These are phyloP conservation scores for Oligophagozyma castellii DNA, from an alignment of 1,139 yeast genomes.

Conservation along the genomic window DNA sequence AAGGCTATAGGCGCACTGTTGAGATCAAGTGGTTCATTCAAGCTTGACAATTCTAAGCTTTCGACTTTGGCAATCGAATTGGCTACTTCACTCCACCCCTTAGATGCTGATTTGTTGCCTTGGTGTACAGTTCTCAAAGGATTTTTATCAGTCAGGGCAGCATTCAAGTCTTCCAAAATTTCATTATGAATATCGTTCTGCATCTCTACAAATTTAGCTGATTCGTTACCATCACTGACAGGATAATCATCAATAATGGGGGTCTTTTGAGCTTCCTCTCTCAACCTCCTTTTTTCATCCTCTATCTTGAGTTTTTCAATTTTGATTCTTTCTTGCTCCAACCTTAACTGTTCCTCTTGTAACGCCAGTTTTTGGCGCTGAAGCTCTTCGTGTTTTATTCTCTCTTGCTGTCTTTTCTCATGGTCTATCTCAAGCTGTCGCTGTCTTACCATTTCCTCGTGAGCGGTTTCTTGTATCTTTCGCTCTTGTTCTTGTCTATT, in stretches of 20 bases:
- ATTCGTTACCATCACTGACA: no score
- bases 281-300: no score
- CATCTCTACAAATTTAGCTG: no score
- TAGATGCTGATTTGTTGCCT: slow-evolving; percentile 1
- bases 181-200: no score
- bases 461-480: not conserved
- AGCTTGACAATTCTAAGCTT: slow-evolving; percentile 1
- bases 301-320: not conserved
- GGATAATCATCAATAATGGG: no score
- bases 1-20: slow-evolving; percentile 3
- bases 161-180: slow-evolving; percentile 15
- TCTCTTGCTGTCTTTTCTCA: no score
- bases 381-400: no score
- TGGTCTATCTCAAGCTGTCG: no score
- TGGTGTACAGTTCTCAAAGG: slow-evolving; percentile 2
- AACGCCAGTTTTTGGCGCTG: no score
- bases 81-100: not conserved
- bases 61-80: slow-evolving; percentile 2
- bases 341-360: no score
- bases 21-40: slow-evolving; percentile 1
- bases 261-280: no score
- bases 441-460: no score
- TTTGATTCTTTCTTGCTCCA: not conserved
- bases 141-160: slow-evolving; percentile 8
- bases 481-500: not conserved